Evolutionary conservation across 805 yeast species (phyloP).

Genomic region (Torulaspora quercuum): DNA sequence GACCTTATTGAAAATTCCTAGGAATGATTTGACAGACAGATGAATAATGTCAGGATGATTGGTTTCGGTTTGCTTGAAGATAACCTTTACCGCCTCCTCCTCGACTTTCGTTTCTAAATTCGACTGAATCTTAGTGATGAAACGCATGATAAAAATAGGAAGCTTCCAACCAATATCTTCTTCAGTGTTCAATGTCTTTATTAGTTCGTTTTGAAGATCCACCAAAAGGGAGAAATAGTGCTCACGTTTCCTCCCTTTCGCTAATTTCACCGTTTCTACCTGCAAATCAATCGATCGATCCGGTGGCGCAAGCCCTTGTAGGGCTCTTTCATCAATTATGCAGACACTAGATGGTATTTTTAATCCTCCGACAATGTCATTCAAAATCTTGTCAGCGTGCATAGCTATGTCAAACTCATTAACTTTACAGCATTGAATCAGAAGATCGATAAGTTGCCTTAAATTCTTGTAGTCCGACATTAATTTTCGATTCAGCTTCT

Average conservation of each 20-base stretch:
- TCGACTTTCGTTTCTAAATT: slow-evolving; percentile 48
- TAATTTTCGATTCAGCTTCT: slow-evolving; percentile 55
- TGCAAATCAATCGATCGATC: slow-evolving; percentile 56
- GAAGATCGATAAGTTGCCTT: slow-evolving; percentile 43
- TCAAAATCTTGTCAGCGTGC: slow-evolving; percentile 52
- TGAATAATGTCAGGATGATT: slow-evolving; percentile 68
- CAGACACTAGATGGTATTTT: slow-evolving; percentile 55
- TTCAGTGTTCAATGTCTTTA: slow-evolving; percentile 23
- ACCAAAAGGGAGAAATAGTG: slow-evolving; percentile 41
- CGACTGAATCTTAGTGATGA: slow-evolving; percentile 52
- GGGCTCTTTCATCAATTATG: slow-evolving; percentile 42
- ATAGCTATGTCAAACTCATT: slow-evolving; percentile 55
- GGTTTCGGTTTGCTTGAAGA: slow-evolving; percentile 49
- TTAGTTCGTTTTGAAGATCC: slow-evolving; percentile 41
- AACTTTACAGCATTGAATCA: slow-evolving; percentile 53
- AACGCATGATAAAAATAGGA: slow-evolving; percentile 45
- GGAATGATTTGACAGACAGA: slow-evolving; percentile 56
- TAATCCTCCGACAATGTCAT: slow-evolving; percentile 40
- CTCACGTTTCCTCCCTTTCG: slow-evolving; percentile 57
- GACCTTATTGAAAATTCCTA: slow-evolving; percentile 49
- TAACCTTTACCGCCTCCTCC: slow-evolving; percentile 40
- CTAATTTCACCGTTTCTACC: slow-evolving; percentile 55
- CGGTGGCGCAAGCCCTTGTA: slow-evolving; percentile 55
- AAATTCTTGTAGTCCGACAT: slow-evolving; percentile 56
- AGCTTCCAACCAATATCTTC: slow-evolving; percentile 51